These are phyloP conservation scores for Heterobasidion occidentale DNA, from an alignment of 1,284 basidiomycete species.

Conservation along the genomic window DNA sequence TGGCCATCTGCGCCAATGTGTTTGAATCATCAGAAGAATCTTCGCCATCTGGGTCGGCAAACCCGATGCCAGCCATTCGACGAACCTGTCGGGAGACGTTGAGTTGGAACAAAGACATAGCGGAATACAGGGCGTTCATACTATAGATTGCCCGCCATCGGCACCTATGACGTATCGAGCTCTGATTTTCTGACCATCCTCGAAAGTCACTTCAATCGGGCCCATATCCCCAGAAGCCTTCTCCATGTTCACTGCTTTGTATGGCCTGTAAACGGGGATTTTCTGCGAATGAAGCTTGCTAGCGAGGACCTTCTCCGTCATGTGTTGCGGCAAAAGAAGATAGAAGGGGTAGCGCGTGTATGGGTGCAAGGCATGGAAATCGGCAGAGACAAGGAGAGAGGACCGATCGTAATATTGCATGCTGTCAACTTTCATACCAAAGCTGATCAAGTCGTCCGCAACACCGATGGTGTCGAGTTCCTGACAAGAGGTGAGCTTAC, in stretches of 20 bases:
- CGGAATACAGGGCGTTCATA: conserved; percentile 19
- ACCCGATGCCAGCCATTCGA: conserved; percentile 17
- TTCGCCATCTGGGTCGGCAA: conserved; percentile 18
- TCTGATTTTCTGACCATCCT: conserved; percentile 36
- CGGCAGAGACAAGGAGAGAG: conserved; percentile 17
- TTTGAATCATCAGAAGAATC: conserved; percentile 4
- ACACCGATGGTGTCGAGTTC: conserved; percentile 39
- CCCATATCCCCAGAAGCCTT: conserved; percentile 9
- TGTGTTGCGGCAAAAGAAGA: conserved; percentile 36
- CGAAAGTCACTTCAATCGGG: conserved; percentile 36
- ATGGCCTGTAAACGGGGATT: conserved; percentile 27
- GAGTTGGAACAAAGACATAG: too few relatives aligned
- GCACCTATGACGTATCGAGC: conserved; percentile 47
- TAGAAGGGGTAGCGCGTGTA: conserved; percentile 40
- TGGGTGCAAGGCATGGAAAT: conserved; percentile 22
- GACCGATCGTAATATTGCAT: conserved; percentile 25
- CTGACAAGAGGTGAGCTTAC: conserved; percentile 17
- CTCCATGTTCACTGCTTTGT: conserved; percentile 23
- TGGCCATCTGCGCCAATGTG: conserved; percentile 18
- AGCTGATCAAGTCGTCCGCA: conserved; percentile 29
- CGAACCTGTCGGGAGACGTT: conserved; percentile 15
- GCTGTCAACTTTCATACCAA: conserved; percentile 25
- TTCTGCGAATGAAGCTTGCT: conserved; percentile 25
- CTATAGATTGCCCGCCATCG: conserved; percentile 46
- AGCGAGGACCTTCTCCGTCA: conserved; percentile 36